These are phyloP conservation scores for Paecilomyces formosus DNA, from an alignment of 2,329 filamentous ascomycete species.

Conservation along the genomic window DNA sequence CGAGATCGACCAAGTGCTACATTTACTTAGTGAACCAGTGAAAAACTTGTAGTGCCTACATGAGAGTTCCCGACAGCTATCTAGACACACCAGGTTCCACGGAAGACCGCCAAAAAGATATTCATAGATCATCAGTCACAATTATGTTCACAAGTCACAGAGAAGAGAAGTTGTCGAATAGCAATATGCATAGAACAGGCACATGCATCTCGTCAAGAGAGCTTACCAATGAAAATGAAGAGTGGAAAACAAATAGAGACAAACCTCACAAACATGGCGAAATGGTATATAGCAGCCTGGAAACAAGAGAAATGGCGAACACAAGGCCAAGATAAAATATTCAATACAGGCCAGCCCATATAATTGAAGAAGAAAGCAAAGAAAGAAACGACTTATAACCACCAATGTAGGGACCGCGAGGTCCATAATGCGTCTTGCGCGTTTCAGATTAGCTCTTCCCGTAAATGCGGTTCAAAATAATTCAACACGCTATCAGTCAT, in stretches of 20 bases:
- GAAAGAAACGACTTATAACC: background rate
- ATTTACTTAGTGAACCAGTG: background rate
- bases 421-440: conserved; percentile 7
- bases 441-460: background rate
- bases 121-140: background rate
- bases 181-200: background rate
- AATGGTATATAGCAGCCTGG: background rate
- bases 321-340: background rate
- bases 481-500: background rate
- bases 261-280: background rate
- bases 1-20: no score
- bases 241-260: background rate
- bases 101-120: background rate
- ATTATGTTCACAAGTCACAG: background rate
- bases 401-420: conserved; percentile 6
- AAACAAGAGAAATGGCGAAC: background rate
- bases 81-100: background rate
- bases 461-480: background rate
- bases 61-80: background rate
- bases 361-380: background rate
- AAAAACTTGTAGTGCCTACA: background rate
- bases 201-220: background rate
- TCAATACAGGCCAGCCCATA: background rate
- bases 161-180: background rate
- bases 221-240: background rate